These are phyloP conservation scores for Pseudogymnoascus destructans DNA, from an alignment of 2,329 filamentous ascomycete species.

Conservation along the genomic window DNA sequence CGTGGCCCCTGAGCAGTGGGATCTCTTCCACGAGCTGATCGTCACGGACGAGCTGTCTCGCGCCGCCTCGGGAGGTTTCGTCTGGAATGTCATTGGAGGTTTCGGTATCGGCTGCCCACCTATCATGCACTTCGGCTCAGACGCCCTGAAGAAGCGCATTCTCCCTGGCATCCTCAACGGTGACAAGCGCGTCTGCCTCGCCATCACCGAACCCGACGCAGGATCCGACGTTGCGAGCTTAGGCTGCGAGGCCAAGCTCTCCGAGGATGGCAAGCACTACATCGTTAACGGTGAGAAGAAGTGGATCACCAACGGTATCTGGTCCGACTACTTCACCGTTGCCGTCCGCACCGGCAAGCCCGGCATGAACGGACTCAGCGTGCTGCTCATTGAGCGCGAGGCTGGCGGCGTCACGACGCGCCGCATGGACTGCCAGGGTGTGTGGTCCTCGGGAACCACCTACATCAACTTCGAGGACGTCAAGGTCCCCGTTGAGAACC, in stretches of 20 bases:
- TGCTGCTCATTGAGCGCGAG: slow-evolving; percentile 82
- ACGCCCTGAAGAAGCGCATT: slow-evolving; percentile 66
- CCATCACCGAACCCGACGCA: slow-evolving; percentile 93
- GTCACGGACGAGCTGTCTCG: slow-evolving; percentile 90
- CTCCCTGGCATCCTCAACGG: slow-evolving; percentile 77
- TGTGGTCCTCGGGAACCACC: slow-evolving; percentile 88
- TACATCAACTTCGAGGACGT: slow-evolving; percentile 98
- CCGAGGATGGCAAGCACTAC: slow-evolving; percentile 93
- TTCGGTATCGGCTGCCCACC: slow-evolving; percentile 92
- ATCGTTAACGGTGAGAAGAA: slow-evolving; percentile 99
- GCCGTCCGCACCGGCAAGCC: slow-evolving; percentile 79
- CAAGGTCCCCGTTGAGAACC: slow-evolving; percentile 97
- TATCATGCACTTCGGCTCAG: slow-evolving; percentile 79
- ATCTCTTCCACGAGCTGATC: slow-evolving; percentile 95
- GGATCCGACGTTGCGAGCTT: slow-evolving; percentile 92
- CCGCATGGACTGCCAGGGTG: slow-evolving; percentile 96
- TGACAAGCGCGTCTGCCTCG: slow-evolving; percentile 94
- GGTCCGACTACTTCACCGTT: slow-evolving; percentile 94
- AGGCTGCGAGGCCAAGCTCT: slow-evolving; percentile 89
- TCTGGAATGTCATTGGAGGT: slow-evolving; percentile 96
- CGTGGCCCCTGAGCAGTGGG: slow-evolving; percentile 82
- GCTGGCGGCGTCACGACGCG: slow-evolving; percentile 79
- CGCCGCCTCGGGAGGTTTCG: slow-evolving; percentile 76
- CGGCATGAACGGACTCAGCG: slow-evolving; percentile 85
- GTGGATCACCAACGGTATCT: slow-evolving; percentile 98